Evolutionary conservation across 371 early-diverging fungal genomes (phyloP).

Genomic region (Syncephalastrum racemosum): DNA sequence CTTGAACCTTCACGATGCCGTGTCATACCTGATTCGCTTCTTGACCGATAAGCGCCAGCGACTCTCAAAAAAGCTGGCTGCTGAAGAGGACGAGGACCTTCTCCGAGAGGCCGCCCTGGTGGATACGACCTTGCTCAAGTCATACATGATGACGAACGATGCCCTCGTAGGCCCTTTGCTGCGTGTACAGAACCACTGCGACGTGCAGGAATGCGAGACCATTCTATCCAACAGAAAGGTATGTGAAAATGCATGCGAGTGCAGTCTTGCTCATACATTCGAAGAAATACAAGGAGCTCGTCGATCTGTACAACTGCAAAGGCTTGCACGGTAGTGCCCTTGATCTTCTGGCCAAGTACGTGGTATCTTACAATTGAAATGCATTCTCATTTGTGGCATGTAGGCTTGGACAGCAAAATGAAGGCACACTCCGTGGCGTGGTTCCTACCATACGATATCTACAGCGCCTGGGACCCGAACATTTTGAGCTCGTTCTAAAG

Average conservation of each 20-base stretch:
- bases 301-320: conserved; percentile 89
- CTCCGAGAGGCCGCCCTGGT: conserved; percentile 69
- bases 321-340: conserved; percentile 86
- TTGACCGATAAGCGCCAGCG: conserved; percentile 71
- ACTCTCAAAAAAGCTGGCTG: conserved; percentile 45
- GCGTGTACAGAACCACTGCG: conserved; percentile 85
- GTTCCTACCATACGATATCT: conserved; percentile 75
- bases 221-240: conserved; percentile 74
- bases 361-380: conserved; percentile 6
- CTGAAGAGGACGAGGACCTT: conserved; percentile 42
- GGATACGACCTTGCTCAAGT: conserved; percentile 87
- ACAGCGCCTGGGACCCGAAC: conserved; percentile 68
- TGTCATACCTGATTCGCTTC: conserved; percentile 65
- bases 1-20: conserved; percentile 59
- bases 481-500: conserved; percentile 80
- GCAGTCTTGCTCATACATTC: neutral
- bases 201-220: conserved; percentile 78
- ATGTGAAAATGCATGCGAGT: conserved; percentile 9
- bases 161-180: conserved; percentile 85
- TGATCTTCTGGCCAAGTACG: conserved; percentile 64
- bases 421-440: conserved; percentile 61
- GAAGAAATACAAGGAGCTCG: conserved; percentile 79
- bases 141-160: conserved; percentile 77
- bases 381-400: neutral
- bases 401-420: conserved; percentile 51